Conservation (phyloP, 768 basidiomycete species). For the Boletus edulis region DNA sequence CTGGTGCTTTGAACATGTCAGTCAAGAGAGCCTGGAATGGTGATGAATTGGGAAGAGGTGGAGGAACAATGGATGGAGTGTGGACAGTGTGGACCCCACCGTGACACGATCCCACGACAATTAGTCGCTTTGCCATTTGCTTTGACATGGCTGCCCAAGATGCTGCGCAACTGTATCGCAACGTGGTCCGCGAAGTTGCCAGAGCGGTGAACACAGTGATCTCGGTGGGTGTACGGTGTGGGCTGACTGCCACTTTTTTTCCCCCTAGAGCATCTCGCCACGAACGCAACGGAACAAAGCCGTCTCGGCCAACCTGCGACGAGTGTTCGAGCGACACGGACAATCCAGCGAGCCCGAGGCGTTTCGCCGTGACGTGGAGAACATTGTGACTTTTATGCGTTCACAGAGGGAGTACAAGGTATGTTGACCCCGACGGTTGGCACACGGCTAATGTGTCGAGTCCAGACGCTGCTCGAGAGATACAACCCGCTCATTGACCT, state of each 20-base stretch:
- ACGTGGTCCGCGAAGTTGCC: conserved; percentile 29
- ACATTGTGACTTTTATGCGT: conserved; percentile 62
- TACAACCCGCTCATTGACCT: conserved; percentile 87
- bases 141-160: conserved; percentile 25
- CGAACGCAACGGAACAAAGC: conserved; percentile 37
- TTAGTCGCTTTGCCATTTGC: conserved; percentile 14
- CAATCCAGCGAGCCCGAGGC: conserved; percentile 16
- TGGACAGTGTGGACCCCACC: conserved; percentile 1
- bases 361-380: conserved; percentile 51
- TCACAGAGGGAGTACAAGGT: conserved; percentile 81
- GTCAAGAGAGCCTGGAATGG: conserved; percentile 1
- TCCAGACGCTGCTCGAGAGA: conserved; percentile 71
- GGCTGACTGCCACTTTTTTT: not conserved
- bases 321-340: conserved; percentile 44
- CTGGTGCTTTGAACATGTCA: conserved; percentile 17
- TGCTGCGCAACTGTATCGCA: conserved; percentile 26
- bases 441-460: not conserved
- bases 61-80: conserved; percentile 20
- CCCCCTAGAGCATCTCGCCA: conserved; percentile 37
- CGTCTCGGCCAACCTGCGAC: conserved; percentile 52
- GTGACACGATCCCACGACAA: conserved; percentile 13
- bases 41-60: not conserved
- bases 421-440: too few species aligned
- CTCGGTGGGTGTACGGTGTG: not conserved
- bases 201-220: conserved; percentile 19